These are phyloP conservation scores for Fusarium tupiense DNA, from an alignment of 2,329 filamentous ascomycete genomes.

Conservation along the genomic window DNA sequence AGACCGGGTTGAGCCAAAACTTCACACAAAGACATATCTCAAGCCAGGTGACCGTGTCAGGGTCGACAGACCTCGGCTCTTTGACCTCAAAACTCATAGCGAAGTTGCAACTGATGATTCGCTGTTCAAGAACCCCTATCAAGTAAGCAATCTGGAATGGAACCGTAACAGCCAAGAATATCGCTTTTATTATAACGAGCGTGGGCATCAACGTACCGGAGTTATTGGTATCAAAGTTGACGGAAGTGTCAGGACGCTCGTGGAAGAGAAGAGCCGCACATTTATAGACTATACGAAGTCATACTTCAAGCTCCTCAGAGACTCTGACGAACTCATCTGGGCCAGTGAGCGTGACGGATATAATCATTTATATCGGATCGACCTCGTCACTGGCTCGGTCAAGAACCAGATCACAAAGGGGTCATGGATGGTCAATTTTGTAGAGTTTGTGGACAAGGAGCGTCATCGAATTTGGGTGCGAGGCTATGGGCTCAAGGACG, in stretches of 20 bases:
- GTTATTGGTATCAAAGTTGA: slow-evolving; percentile 24
- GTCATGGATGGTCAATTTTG: slow-evolving; percentile 37
- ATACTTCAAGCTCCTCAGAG: slow-evolving; percentile 9
- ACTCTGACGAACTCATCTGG: slow-evolving; percentile 42
- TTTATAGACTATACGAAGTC: slow-evolving; percentile 42
- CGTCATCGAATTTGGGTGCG: slow-evolving; percentile 33
- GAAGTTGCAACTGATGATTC: slow-evolving; percentile 37
- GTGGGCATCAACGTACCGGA: slow-evolving; percentile 40
- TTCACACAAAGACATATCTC: slow-evolving; percentile 34
- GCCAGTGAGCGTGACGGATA: slow-evolving; percentile 43
- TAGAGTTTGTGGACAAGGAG: slow-evolving; percentile 37
- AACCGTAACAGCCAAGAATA: slow-evolving; percentile 37
- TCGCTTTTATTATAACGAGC: slow-evolving; percentile 43
- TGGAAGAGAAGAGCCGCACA: slow-evolving; percentile 41
- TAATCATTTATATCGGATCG: slow-evolving; percentile 44
- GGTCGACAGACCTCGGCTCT: slow-evolving; percentile 40
- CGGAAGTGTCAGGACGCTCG: slow-evolving; percentile 31
- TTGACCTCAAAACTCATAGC: slow-evolving; percentile 24
- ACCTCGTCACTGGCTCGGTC: slow-evolving; percentile 17
- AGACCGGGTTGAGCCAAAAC: slow-evolving; percentile 43
- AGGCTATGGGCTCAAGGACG: slow-evolving; percentile 29
- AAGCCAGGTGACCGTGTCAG: slow-evolving; percentile 42
- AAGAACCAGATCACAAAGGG: slow-evolving; percentile 43
- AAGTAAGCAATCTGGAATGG: slow-evolving; percentile 38
- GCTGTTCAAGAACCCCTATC: slow-evolving; percentile 40